A percentile compares a stretch with the other conserved stretches of the same genome.
Conservation (phyloP, 129 eudicot genomes). For the Lactuca sativa region DNA sequence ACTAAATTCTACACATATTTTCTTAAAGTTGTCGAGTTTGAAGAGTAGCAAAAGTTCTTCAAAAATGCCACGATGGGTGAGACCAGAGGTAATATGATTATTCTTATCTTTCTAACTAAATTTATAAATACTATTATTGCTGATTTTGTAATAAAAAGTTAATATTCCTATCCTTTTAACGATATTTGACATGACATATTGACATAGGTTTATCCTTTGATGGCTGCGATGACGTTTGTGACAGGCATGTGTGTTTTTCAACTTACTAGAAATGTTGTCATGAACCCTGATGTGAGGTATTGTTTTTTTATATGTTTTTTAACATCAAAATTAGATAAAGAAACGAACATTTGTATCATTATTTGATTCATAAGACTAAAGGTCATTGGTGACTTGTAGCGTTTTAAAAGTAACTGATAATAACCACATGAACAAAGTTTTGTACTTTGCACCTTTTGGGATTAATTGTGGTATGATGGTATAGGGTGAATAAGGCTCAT, state of each 20-base stretch:
- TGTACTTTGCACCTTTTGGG: no score
- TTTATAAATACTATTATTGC: not conserved
- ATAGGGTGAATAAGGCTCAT: conserved; percentile 68
- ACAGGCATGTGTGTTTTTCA: conserved; percentile 77
- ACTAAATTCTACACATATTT: not conserved
- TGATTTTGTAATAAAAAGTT: not conserved
- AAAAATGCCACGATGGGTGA: conserved; percentile 82
- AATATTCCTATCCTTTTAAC: not conserved
- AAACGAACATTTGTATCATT: not conserved
- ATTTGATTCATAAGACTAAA: not conserved
- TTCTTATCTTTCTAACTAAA: no score
- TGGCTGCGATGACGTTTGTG: conserved; percentile 95
- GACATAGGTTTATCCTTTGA: conserved; percentile 76
- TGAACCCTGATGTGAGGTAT: conserved; percentile 94
- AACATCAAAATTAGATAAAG: not conserved
- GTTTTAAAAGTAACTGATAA: no score
- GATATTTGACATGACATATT: not conserved
- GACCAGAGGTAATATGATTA: conserved; percentile 65
- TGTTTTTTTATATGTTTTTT: not conserved
- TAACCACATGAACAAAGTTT: not conserved
- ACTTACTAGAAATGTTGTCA: conserved; percentile 72
- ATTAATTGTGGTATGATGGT: not conserved
- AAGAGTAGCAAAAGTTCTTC: not conserved
- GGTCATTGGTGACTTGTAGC: no score
- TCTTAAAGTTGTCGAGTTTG: not conserved